Base-by-base conservation (phyloP, 139 green algal species). In the Protoeuglena noctilucae region DNA sequence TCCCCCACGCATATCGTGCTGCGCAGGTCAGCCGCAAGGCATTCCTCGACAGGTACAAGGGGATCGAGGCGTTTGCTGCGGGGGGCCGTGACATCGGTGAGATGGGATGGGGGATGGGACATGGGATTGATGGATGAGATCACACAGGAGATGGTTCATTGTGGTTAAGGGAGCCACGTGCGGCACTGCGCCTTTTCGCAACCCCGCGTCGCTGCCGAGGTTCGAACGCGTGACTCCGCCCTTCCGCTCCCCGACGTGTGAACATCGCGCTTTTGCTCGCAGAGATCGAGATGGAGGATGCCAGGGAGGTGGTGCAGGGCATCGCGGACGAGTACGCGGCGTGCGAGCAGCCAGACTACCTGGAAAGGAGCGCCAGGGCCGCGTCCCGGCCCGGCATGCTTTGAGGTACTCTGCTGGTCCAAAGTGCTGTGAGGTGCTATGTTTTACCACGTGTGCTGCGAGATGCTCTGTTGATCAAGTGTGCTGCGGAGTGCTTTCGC, bases 281-380 rank as follows among this genome's bases (percentile, higher is more conserved):
- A n/a, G n/a, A n/a, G 61, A 71, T 80, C 30, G 89, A 97, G 67
- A 97, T 97, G 67, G 67, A 85, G n/a, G 86, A 96, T 56, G 77
- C 88, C 0, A 56, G 68, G 1, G 90, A 96, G 52, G 72, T 93
- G 30, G 77, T 96, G 28, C 34, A 68, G 23, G 64, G 67, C 1
- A 62, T 96, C 14, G 61, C 52, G 2, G 71, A 74, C 5, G 87
- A 96, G 67, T 96, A 96, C 63, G 74, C 80, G 25, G 84, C 84
- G 0, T 91, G 80, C 58, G 87, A 95, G 67, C 69, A 59, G 7
- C 56, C 70, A 7, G 83, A 94, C 62, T 95, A 93, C 58, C 75
- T 93, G 39, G 64, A 78, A 28, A 48, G 25, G 6, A 51, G 45
- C 45, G 39, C 39, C n/a, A n/a, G n/a, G n/a, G n/a, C n/a, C n/a